These are phyloP conservation scores for Pinus tabuliformis DNA, from an alignment of 75 land plant genomes.

Conservation along the genomic window DNA sequence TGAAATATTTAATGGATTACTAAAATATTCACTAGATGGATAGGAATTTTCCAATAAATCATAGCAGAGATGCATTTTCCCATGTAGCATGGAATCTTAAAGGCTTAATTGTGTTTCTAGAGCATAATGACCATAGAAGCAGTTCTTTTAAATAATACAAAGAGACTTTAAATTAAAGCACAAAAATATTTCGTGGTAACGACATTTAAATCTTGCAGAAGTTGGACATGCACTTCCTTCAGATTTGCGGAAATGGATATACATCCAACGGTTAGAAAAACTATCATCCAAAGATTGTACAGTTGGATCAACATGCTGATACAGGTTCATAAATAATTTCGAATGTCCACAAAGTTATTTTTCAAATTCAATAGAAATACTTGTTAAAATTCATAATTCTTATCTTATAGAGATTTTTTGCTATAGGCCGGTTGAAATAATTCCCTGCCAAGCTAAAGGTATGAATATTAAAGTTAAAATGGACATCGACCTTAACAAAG, in stretches of 20 bases:
- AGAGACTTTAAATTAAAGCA: too few species aligned
- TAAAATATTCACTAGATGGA: too few species aligned
- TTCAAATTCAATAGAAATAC: neutral
- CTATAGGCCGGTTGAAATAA: slow-evolving; percentile 33
- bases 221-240: slow-evolving; percentile 40
- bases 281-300: slow-evolving; percentile 33
- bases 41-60: too few species aligned
- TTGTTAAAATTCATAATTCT: slow-evolving; percentile 6
- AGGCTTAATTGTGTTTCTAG: too few species aligned
- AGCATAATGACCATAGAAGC: too few species aligned
- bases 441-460: slow-evolving; percentile 29
- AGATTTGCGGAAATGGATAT: slow-evolving; percentile 44
- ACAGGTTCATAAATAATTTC: neutral
- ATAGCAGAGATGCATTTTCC: too few species aligned
- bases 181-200: too few species aligned
- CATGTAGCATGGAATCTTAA: too few species aligned
- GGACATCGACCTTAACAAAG: slow-evolving; percentile 33
- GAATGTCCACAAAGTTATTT: neutral
- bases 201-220: too few species aligned
- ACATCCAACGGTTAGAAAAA: slow-evolving; percentile 31
- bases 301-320: neutral
- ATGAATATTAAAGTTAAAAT: slow-evolving; percentile 16
- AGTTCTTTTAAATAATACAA: too few species aligned
- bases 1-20: too few species aligned
- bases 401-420: slow-evolving; percentile 21